Evolutionary conservation across 306 rosid genomes (phyloP).

Genomic region (Albizia julibrissin): DNA sequence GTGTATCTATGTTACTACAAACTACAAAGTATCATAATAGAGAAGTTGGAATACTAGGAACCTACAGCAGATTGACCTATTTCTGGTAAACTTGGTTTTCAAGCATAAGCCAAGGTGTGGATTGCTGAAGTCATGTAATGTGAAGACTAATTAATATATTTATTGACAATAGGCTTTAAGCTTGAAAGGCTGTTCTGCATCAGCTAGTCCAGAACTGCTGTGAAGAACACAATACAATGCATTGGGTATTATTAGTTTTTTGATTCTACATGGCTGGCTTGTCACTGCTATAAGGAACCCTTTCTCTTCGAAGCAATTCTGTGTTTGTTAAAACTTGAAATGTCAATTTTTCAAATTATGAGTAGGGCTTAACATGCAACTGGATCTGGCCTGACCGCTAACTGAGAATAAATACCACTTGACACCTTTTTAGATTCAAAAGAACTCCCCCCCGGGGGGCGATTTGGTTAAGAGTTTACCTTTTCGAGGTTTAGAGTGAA

Average conservation of each 20-base stretch:
- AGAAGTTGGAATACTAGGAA: neutral
- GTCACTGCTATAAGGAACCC: no score
- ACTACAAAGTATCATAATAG: neutral
- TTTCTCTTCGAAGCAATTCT: neutral
- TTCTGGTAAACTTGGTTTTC: neutral
- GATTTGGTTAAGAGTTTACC: no score
- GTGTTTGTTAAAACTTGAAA: neutral
- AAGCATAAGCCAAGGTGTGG: neutral
- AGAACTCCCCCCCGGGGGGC: no score
- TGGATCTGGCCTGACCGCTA: neutral
- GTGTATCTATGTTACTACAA: neutral
- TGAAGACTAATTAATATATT: neutral
- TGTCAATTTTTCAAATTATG: neutral
- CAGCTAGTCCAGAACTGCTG: neutral
- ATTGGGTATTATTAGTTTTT: no score
- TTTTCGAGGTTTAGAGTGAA: no score
- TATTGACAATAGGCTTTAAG: neutral
- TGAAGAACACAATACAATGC: neutral
- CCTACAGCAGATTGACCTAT: neutral
- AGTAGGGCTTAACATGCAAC: neutral
- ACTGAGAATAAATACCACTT: no score
- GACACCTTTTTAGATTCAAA: no score
- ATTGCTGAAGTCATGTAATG: neutral
- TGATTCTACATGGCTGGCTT: neutral
- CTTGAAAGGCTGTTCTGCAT: neutral